These are phyloP conservation scores for Lactifluus rugatus DNA, from an alignment of 768 basidiomycete species.

Conservation along the genomic window DNA sequence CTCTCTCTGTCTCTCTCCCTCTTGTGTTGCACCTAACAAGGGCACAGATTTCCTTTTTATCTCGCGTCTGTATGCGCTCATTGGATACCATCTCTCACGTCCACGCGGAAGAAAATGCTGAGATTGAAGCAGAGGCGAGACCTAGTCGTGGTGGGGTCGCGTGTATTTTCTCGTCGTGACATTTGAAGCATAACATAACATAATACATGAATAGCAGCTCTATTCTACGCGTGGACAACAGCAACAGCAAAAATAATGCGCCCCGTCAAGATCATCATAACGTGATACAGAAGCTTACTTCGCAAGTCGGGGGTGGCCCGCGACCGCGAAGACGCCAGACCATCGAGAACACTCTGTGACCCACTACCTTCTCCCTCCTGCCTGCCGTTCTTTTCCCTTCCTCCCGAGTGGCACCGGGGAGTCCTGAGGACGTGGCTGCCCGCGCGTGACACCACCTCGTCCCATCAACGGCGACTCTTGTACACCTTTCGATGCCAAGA, in stretches of 20 bases:
- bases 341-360: no score
- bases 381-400: conserved; percentile 15
- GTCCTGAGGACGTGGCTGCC: neutral
- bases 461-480: conserved; percentile 11
- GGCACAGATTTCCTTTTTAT: neutral
- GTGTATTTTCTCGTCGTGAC: neutral
- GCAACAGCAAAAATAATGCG: neutral
- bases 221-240: conserved; percentile 5
- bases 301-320: no score
- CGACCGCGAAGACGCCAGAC: no score
- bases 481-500: conserved; percentile 1
- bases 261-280: neutral
- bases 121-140: neutral
- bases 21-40: no score
- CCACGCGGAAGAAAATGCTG: neutral
- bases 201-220: conserved; percentile 9
- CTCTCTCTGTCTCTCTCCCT: no score
- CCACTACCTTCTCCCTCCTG: neutral
- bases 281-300: neutral
- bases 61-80: neutral
- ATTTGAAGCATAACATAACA: neutral
- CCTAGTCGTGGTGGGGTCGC: neutral
- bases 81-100: neutral
- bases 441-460: neutral
- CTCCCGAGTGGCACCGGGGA: conserved; percentile 9